These are phyloP conservation scores for Capsella bursapastoris DNA, from an alignment of 345 rosid genomes.

Conservation along the genomic window DNA sequence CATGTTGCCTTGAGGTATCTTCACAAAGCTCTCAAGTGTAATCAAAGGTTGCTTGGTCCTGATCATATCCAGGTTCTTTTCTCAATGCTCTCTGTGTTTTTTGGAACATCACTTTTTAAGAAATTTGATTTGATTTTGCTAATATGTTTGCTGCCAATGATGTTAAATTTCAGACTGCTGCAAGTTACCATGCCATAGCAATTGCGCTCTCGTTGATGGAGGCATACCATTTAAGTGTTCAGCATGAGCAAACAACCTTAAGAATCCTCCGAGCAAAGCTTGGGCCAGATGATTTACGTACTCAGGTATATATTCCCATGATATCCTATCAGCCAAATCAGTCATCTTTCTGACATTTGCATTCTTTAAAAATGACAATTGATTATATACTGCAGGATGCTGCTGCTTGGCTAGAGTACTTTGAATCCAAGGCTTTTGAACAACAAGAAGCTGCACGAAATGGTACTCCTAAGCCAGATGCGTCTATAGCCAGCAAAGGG, in stretches of 20 bases:
- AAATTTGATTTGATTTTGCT: slow-evolving; percentile 25
- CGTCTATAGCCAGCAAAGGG: slow-evolving; percentile 99
- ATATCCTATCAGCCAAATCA: slow-evolving; percentile 10
- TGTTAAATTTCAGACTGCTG: slow-evolving; percentile 78
- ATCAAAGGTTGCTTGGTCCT: slow-evolving; percentile 93
- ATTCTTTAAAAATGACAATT: slow-evolving; percentile 11
- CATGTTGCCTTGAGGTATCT: slow-evolving; percentile 98
- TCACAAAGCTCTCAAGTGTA: slow-evolving; percentile 95
- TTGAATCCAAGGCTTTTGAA: slow-evolving; percentile 95
- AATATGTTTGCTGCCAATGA: slow-evolving; percentile 16
- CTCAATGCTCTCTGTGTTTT: slow-evolving; percentile 26
- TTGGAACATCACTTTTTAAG: slow-evolving; percentile 11
- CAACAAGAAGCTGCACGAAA: slow-evolving; percentile 99
- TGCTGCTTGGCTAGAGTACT: slow-evolving; percentile 99
- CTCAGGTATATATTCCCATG: slow-evolving; percentile 66
- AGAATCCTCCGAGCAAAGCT: slow-evolving; percentile 92
- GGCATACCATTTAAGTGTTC: slow-evolving; percentile 96
- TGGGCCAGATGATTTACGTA: slow-evolving; percentile 97
- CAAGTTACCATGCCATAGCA: slow-evolving; percentile 99
- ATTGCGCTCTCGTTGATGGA: slow-evolving; percentile 99
- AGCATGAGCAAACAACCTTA: slow-evolving; percentile 97
- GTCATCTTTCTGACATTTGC: slow-evolving; percentile 22
- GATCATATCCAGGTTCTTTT: slow-evolving; percentile 95
- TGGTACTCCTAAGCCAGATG: slow-evolving; percentile 97
- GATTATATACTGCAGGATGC: slow-evolving; percentile 75